Evolutionary conservation across 495 filamentous ascomycete genomes (phyloP).

Genomic region (Lophiotrema nucula): DNA sequence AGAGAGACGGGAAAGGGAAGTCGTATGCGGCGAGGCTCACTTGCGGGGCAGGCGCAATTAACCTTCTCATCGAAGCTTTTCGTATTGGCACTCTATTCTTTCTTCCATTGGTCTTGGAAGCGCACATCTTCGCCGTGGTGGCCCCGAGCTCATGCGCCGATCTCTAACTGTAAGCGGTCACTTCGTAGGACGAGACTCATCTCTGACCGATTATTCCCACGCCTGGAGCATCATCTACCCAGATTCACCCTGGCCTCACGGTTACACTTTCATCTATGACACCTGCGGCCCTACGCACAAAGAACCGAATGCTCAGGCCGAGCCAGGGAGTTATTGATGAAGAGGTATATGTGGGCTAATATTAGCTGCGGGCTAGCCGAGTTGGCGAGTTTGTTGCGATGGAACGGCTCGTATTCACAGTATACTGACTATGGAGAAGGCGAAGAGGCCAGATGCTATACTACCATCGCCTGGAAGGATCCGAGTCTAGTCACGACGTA

Average conservation of each 20-base stretch:
- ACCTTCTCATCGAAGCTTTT: slow-evolving; percentile 27
- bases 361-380: slow-evolving; percentile 18
- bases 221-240: slow-evolving; percentile 12
- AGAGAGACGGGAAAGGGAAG: neutral
- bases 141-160: too few species aligned
- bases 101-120: neutral
- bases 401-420: slow-evolving; percentile 11
- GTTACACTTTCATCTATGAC: slow-evolving; percentile 20
- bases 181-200: too few species aligned
- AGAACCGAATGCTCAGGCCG: slow-evolving; percentile 4
- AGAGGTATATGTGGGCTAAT: slow-evolving; percentile 23
- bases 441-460: slow-evolving; percentile 21
- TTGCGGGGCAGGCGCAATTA: slow-evolving; percentile 23
- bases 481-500: slow-evolving; percentile 10
- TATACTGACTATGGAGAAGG: slow-evolving; percentile 15
- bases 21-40: slow-evolving; percentile 9
- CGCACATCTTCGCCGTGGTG: too few species aligned
- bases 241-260: slow-evolving; percentile 1
- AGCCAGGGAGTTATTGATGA: slow-evolving; percentile 11
- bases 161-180: too few species aligned
- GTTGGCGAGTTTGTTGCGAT: neutral
- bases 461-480: neutral
- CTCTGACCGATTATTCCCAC: too few species aligned
- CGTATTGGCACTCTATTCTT: slow-evolving; percentile 26
- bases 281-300: slow-evolving; percentile 22